Conservation (phyloP, 1,139 yeast genomes). For the Yamadazyma kanchanaburiensis region DNA sequence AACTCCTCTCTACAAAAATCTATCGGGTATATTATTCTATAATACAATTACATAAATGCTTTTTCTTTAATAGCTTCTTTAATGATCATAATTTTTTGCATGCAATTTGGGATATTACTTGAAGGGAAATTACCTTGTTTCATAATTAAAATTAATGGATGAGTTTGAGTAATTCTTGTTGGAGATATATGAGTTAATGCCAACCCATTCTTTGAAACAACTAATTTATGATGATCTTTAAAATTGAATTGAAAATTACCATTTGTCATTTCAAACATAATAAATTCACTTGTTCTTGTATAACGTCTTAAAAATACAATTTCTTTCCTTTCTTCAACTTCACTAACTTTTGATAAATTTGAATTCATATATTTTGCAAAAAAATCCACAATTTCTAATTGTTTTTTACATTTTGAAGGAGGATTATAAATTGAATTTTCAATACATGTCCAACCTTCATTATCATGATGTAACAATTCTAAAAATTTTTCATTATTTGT, state of each 20-base stretch:
- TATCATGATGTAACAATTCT: slow-evolving; percentile 55
- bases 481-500: slow-evolving; percentile 64
- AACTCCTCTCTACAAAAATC: too few relatives aligned
- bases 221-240: slow-evolving; percentile 88
- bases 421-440: slow-evolving; percentile 56
- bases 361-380: slow-evolving; percentile 83
- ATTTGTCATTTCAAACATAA: slow-evolving; percentile 91
- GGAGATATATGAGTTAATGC: slow-evolving; percentile 83
- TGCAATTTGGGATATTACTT: slow-evolving; percentile 50
- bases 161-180: slow-evolving; percentile 67
- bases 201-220: slow-evolving; percentile 72
- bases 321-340: slow-evolving; percentile 53
- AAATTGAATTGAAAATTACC: slow-evolving; percentile 93
- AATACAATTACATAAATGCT: slow-evolving; percentile 27
- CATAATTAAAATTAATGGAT: slow-evolving; percentile 57
- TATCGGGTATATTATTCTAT: slow-evolving; percentile 7
- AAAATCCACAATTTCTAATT: slow-evolving; percentile 78
- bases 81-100: slow-evolving; percentile 33
- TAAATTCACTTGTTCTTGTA: slow-evolving; percentile 72
- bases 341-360: slow-evolving; percentile 73
- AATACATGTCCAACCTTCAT: slow-evolving; percentile 71
- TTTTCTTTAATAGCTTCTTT: slow-evolving; percentile 42
- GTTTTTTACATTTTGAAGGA: slow-evolving; percentile 63
- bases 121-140: slow-evolving; percentile 63
- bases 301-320: slow-evolving; percentile 77